A percentile compares a stretch with the other conserved stretches of the same genome.
Conservation (phyloP, 768 basidiomycete species). For the Hygrophoropsis aurantiaca region DNA sequence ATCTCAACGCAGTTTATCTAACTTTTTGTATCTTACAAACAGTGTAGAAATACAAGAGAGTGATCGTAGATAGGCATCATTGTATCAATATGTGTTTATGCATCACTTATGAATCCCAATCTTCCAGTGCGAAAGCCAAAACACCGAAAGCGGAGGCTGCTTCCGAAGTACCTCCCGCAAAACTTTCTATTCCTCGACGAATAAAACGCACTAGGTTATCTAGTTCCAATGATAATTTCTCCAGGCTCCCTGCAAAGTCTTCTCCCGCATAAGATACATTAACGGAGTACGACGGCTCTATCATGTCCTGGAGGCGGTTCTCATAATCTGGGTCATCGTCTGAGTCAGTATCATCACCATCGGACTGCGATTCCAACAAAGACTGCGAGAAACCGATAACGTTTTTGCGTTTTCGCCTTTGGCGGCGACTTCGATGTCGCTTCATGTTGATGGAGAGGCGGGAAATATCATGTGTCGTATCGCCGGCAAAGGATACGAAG, state of each 20-base stretch:
- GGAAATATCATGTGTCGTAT: constrained; percentile 57
- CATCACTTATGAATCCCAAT: constrained; percentile 56
- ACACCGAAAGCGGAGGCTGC: constrained; percentile 65
- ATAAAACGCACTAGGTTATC: constrained; percentile 72
- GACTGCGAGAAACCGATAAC: constrained; percentile 61
- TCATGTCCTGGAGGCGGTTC: not conserved
- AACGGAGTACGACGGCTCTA: constrained; percentile 42
- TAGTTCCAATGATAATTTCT: constrained; percentile 66
- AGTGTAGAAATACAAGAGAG: no score
- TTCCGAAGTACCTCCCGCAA: constrained; percentile 61
- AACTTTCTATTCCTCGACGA: constrained; percentile 64
- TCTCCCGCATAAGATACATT: constrained; percentile 42
- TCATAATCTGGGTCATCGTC: constrained; percentile 38
- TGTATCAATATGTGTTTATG: no score
- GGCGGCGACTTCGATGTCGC: constrained; percentile 63
- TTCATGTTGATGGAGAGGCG: constrained; percentile 51
- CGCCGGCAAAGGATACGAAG: constrained; percentile 60
- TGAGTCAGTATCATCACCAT: constrained; percentile 37
- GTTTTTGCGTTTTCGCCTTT: constrained; percentile 52
- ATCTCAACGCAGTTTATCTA: no score
- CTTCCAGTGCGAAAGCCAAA: constrained; percentile 74
- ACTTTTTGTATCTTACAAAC: no score
- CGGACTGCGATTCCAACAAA: constrained; percentile 16
- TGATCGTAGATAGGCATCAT: no score
- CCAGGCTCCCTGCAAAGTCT: constrained; percentile 49